Conservation (phyloP, 352 stramenopile genomes). For the Phytophthora meadii region DNA sequence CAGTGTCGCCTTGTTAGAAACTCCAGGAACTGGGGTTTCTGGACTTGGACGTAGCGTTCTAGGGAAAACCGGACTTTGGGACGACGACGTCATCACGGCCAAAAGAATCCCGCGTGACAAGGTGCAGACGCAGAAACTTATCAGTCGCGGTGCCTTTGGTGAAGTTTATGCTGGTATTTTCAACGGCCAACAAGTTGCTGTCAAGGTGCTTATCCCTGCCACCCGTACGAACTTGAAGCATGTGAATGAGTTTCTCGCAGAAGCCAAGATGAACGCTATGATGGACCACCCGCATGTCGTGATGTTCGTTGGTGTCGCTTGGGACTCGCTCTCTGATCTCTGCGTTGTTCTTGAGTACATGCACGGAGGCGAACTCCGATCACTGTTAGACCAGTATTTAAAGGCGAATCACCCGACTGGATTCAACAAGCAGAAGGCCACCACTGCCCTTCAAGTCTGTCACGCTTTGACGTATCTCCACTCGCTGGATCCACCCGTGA, state of each 20-base stretch:
- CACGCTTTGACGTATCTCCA: conserved; percentile 35
- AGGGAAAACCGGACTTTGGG: conserved; percentile 34
- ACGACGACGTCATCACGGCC: conserved; percentile 37
- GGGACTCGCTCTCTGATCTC: conserved; percentile 43
- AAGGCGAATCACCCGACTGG: conserved; percentile 27
- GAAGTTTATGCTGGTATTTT: conserved; percentile 49
- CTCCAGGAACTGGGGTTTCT: conserved; percentile 13
- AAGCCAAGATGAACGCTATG: conserved; percentile 56
- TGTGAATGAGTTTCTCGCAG: conserved; percentile 49
- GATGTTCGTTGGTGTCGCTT: conserved; percentile 60
- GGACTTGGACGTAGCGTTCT: conserved; percentile 5
- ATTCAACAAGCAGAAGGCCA: conserved; percentile 43
- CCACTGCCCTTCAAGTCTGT: conserved; percentile 31
- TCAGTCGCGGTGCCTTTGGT: conserved; percentile 50
- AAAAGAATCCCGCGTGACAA: conserved; percentile 49
- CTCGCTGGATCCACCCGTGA: conserved; percentile 25
- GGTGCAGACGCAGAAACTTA: conserved; percentile 35
- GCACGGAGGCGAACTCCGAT: conserved; percentile 40
- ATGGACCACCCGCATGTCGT: conserved; percentile 64
- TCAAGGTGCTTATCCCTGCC: conserved; percentile 48
- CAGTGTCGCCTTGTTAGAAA: conserved; percentile 24
- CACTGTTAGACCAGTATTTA: conserved; percentile 34
- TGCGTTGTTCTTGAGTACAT: conserved; percentile 55
- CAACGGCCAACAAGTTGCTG: conserved; percentile 45
- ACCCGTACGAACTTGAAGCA: conserved; percentile 30